Conservation (phyloP, 345 rosid genomes). For the Reutealis trisperma region DNA sequence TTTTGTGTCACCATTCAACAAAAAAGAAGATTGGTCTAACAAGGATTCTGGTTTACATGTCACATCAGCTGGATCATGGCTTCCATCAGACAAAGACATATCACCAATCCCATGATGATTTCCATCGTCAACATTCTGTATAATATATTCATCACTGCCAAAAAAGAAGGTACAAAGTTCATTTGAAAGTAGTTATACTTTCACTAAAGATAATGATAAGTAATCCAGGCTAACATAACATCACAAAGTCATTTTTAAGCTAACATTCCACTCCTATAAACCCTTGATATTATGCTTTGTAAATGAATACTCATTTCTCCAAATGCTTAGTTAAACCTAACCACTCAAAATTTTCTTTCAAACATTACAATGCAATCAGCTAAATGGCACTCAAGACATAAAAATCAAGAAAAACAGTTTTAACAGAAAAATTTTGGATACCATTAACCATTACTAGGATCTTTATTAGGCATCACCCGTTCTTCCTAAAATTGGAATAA, state of each 20-base stretch:
- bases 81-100: conserved; percentile 14
- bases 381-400: background rate
- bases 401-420: background rate
- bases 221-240: background rate
- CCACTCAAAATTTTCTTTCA: background rate
- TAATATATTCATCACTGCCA: conserved; percentile 48
- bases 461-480: background rate
- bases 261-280: background rate
- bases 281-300: background rate
- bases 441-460: background rate
- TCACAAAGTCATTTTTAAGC: background rate
- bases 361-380: background rate
- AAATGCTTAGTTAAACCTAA: background rate
- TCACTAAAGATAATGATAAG: background rate
- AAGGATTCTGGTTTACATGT: conserved; percentile 13
- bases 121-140: conserved; percentile 23
- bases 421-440: background rate
- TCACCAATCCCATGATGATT: conserved; percentile 18
- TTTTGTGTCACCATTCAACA: conserved; percentile 19
- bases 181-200: background rate
- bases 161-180: background rate
- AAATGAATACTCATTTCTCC: background rate
- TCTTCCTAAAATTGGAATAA: background rate
- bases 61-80: conserved; percentile 23
- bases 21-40: conserved; percentile 24